Evolutionary conservation across 768 basidiomycete genomes (phyloP), one percentile per base, ranked within the genome.

Genomic region (Auriscalpium orientale): DNA sequence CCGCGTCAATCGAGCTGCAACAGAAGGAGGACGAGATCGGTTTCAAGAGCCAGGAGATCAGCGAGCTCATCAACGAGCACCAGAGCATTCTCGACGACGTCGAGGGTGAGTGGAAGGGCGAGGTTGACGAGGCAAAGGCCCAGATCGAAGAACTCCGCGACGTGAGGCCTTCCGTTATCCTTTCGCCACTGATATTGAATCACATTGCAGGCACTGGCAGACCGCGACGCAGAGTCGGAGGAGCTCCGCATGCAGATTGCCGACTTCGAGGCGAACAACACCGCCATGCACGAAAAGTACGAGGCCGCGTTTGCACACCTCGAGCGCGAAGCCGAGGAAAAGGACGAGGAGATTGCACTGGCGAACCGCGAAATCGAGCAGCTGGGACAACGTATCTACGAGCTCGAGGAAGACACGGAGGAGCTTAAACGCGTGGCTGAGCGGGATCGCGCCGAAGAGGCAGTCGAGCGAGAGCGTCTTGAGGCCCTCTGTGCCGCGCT

Each of bases 21-120:
- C 85, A 90, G 68, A 88, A 83, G 69, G 89, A 95, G 64, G 89
- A 94, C 58, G 94, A 95, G 34, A 69, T 93, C 20, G 91, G 93
- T 52, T 73, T 84, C 67, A 87, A 88, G 73, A 79, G 79, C 55
- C 74, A 78, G 56, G 90, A 92, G 67, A 82, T 94, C 46, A 84
- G 88, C 3, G 89, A 94, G 49, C 68, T 95, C 46, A 77, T 92
- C 5, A 72, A 72, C 7, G 87, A 92, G 65, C 87, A 91, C 65
- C 77, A 84, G 52, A 76, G 81, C 33, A 85, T 89, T 53, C 81
- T 91, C 3, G 79, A 80, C 18, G 78, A 79, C 2, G 85, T 92
- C 8, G 89, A 91, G 64, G 81, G 85, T 45, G 89, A 91, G 63
- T 95, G 92, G 92, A 74, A 86, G 54, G 89, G 87, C 3, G 94